phyloP scores from a whole-genome alignment of 2,329 filamentous ascomycete species.

The Sarocladium oryzae region DNA sequence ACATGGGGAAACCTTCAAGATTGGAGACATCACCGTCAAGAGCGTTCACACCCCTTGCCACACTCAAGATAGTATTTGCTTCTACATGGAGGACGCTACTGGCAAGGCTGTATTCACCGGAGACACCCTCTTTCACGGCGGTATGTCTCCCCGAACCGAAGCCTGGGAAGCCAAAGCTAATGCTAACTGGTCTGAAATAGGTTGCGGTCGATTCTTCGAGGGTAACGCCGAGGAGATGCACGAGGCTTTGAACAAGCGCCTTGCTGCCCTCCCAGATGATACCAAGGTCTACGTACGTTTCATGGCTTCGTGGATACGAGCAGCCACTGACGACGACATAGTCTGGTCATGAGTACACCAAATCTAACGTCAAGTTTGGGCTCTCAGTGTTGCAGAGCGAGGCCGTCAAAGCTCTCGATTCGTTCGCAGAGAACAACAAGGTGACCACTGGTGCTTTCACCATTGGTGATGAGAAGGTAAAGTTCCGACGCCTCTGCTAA shows the following conservation, averaged over 20 bases:
- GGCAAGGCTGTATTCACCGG: slow-evolving; percentile 84
- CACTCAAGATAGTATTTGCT: slow-evolving; percentile 98
- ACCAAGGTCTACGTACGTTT: slow-evolving; percentile 77
- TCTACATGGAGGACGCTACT: slow-evolving; percentile 74
- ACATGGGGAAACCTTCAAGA: slow-evolving; percentile 70
- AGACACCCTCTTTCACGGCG: slow-evolving; percentile 91
- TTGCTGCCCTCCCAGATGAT: slow-evolving; percentile 77
- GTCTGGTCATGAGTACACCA: slow-evolving; percentile 98
- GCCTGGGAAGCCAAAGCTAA: neutral
- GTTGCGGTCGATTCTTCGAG: slow-evolving; percentile 95
- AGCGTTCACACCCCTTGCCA: slow-evolving; percentile 96
- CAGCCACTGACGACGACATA: slow-evolving; percentile 24
- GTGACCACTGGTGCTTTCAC: slow-evolving; percentile 95
- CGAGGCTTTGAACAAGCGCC: slow-evolving; percentile 78
- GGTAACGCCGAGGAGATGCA: slow-evolving; percentile 88
- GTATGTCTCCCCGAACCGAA: slow-evolving; percentile 33
- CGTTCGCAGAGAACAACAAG: slow-evolving; percentile 71
- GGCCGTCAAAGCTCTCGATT: slow-evolving; percentile 68
- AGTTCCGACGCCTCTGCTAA: too few species aligned
- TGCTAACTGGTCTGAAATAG: slow-evolving; percentile 33
- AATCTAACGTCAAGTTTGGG: slow-evolving; percentile 86
- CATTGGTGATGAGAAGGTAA: slow-evolving; percentile 92
- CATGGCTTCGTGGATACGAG: neutral
- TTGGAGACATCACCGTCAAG: slow-evolving; percentile 77
- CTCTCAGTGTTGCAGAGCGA: slow-evolving; percentile 68